phyloP scores from a whole-genome alignment of 495 filamentous ascomycete species.

The Evernia prunastri region DNA sequence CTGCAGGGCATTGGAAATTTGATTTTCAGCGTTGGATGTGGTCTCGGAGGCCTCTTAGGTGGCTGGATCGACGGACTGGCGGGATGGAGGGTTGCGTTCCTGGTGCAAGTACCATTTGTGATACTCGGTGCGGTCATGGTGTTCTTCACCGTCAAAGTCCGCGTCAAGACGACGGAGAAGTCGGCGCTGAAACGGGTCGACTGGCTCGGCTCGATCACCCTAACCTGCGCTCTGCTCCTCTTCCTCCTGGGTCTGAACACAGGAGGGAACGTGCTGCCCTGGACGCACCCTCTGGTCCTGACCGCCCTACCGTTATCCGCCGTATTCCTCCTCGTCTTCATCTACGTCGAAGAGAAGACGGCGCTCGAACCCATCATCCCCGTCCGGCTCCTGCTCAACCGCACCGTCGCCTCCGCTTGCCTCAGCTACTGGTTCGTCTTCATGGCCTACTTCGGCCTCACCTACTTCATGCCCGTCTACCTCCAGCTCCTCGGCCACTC shows the following conservation, averaged over 20 bases:
- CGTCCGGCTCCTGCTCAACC: constrained; percentile 64
- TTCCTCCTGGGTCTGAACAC: constrained; percentile 74
- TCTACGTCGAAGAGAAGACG: constrained; percentile 58
- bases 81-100: constrained; percentile 71
- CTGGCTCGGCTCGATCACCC: constrained; percentile 64
- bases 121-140: constrained; percentile 53
- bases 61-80: constrained; percentile 70
- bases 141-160: constrained; percentile 59
- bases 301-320: constrained; percentile 58
- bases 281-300: constrained; percentile 75
- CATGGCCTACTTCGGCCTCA: constrained; percentile 46
- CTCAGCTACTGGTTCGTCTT: constrained; percentile 66
- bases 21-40: constrained; percentile 59
- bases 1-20: constrained; percentile 84
- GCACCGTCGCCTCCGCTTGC: constrained; percentile 68
- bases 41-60: constrained; percentile 66
- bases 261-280: constrained; percentile 75
- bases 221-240: constrained; percentile 62
- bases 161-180: constrained; percentile 52
- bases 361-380: constrained; percentile 79
- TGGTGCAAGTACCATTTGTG: constrained; percentile 66
- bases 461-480: constrained; percentile 78
- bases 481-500: constrained; percentile 71
- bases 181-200: constrained; percentile 55
- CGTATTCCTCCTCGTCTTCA: constrained; percentile 47